Percentiles rank a stretch among this genome's conserved stretches.
These are phyloP conservation scores for Verticillium nubilum DNA, from an alignment of 2,329 filamentous ascomycete species.

Conservation along the genomic window DNA sequence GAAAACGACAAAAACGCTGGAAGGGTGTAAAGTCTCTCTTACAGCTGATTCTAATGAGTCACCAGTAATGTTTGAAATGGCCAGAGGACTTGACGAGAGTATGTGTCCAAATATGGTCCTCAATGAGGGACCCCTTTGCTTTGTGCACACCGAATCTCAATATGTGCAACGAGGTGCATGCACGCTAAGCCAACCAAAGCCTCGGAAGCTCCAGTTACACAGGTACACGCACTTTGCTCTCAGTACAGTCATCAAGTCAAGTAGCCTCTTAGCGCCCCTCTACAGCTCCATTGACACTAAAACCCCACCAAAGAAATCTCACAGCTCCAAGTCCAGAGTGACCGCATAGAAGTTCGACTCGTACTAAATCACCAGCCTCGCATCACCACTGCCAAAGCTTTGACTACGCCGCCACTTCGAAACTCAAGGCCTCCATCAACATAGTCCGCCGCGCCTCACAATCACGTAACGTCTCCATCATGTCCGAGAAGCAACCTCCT, in stretches of 20 bases:
- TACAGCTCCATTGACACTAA: background rate
- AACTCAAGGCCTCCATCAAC: background rate
- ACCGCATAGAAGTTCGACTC: background rate
- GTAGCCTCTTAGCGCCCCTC: background rate
- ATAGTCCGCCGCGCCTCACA: background rate
- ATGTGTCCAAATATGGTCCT: background rate
- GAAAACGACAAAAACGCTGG: background rate
- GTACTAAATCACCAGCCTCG: background rate
- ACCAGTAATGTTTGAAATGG: background rate
- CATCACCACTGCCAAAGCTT: background rate
- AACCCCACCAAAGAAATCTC: background rate
- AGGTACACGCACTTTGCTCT: background rate
- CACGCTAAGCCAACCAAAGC: background rate
- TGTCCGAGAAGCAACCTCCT: slow-evolving; percentile 58
- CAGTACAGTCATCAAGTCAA: background rate
- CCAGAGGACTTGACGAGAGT: background rate
- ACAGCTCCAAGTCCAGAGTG: background rate
- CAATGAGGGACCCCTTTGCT: background rate
- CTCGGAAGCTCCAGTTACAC: background rate
- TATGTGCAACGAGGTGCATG: background rate
- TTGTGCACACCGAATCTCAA: background rate
- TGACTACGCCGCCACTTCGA: background rate
- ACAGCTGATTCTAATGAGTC: background rate
- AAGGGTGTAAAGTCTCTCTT: background rate
- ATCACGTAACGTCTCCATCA: slow-evolving; percentile 21